A percentile compares a stretch with the other conserved stretches of the same genome.
These are phyloP conservation scores for Termitomyces sp. DNA, from an alignment of 768 basidiomycete genomes.

Conservation along the genomic window DNA sequence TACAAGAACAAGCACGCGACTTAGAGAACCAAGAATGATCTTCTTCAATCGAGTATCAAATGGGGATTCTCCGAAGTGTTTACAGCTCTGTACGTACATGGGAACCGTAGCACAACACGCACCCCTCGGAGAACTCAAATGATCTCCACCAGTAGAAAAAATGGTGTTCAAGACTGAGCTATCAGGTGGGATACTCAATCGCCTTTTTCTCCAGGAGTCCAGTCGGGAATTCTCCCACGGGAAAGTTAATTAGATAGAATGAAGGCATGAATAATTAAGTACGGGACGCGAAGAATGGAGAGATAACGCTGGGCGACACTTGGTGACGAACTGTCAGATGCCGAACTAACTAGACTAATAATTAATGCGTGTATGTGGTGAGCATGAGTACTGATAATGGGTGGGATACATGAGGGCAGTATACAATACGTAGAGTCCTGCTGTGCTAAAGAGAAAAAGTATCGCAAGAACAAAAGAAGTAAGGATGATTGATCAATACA, in stretches of 20 bases:
- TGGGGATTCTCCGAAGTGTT: not conserved
- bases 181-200: not conserved
- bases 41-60: not conserved
- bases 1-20: not conserved
- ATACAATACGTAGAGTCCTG: constrained; percentile 3
- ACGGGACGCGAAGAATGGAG: not conserved
- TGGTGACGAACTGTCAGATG: too few species aligned
- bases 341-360: too few species aligned
- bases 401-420: not conserved
- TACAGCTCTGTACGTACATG: not conserved
- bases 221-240: not conserved
- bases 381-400: not conserved
- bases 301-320: not conserved
- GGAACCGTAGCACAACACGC: not conserved
- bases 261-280: not conserved
- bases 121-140: not conserved
- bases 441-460: not conserved
- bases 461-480: not conserved
- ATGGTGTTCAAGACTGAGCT: not conserved
- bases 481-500: not conserved
- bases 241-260: not conserved
- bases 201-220: not conserved
- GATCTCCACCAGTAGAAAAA: not conserved
- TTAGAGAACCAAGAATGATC: not conserved
- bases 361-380: not conserved